Base-by-base conservation (phyloP, 176 grass and related monocot genomes). In the Oryza meridionalis region DNA sequence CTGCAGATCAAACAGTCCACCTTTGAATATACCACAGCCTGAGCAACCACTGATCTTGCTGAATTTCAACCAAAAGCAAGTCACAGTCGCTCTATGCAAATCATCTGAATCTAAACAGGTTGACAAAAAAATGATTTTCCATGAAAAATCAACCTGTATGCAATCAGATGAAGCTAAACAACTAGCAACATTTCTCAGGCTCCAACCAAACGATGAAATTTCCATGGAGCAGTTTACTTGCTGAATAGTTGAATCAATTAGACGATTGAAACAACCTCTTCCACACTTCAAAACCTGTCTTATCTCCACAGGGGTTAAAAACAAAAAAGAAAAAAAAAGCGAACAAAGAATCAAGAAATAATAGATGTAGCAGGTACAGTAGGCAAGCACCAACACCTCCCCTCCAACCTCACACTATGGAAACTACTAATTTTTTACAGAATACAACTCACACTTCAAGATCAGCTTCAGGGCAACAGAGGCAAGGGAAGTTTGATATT, bases 361-460 rank as follows among this genome's bases (percentile, higher is more conserved):
- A 80, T 80, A 47, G 24, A 50, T 80, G 17, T 33, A 49, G 16
- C 26, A 22, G 25, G 5, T 9, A 67, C 63, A 29, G 22, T 64
- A 32, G 7, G 7, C 40, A 47, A 47, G 26, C 37, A 25, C 63
- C 25, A 64, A 2, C 2, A 15, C 17, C 74, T 40, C 35, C 55
- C 51, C 75, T 3, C 21, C 10, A 10, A 62, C 5, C 75, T 11
- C 17, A 14, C 22, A 45, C 59, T 7, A 47, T 24, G 43, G 22
- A 67, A 68, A 68, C 26, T 69, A 53, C 78, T 16, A 37, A 37
- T 61, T 63, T 69, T 69, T 69, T 69, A 80, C 78, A 80, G 25
- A 68, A 51, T 22, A 62, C 58, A 22, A 10, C n/a, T 62, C 58
- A 62, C 58, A 62, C n/a, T 22, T 62, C 21, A 24, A 59, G 55